Percentiles rank a stretch among this genome's conserved stretches.
Conservation (phyloP, 805 yeast species). For the Metschnikowia corniflorae region DNA sequence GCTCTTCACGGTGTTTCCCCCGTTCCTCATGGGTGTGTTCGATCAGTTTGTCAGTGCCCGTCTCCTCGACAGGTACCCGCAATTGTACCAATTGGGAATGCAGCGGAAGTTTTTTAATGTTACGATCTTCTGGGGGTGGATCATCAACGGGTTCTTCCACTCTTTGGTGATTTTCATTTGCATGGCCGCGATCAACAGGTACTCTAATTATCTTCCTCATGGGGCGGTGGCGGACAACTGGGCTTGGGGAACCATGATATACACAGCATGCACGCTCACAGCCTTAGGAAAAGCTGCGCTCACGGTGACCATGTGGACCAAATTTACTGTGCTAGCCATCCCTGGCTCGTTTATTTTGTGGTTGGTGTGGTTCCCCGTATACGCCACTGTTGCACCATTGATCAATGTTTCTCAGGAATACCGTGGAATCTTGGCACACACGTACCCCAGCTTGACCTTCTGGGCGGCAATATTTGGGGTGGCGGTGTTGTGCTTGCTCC, state of each 20-base stretch:
- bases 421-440: conserved; percentile 69
- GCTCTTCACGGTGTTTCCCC: conserved; percentile 90
- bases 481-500: conserved; percentile 70
- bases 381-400: conserved; percentile 80
- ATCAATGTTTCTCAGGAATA: conserved; percentile 81
- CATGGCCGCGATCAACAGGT: conserved; percentile 60
- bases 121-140: conserved; percentile 95
- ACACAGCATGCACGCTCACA: conserved; percentile 81
- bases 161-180: conserved; percentile 81
- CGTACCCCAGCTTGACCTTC: conserved; percentile 73
- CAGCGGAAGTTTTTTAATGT: conserved; percentile 85
- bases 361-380: conserved; percentile 83
- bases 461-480: conserved; percentile 81
- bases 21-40: conserved; percentile 92
- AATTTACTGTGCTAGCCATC: conserved; percentile 84
- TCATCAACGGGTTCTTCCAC: conserved; percentile 90
- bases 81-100: conserved; percentile 87
- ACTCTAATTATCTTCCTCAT: conserved; percentile 59
- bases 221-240: conserved; percentile 85
- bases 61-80: conserved; percentile 87
- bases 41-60: conserved; percentile 95
- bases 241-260: conserved; percentile 92
- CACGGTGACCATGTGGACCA: conserved; percentile 91
- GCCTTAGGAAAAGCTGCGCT: conserved; percentile 94
- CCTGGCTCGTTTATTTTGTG: conserved; percentile 90